phyloP scores from a whole-genome alignment of 2,329 filamentous ascomycete genomes.

The Thelonectria olida region DNA sequence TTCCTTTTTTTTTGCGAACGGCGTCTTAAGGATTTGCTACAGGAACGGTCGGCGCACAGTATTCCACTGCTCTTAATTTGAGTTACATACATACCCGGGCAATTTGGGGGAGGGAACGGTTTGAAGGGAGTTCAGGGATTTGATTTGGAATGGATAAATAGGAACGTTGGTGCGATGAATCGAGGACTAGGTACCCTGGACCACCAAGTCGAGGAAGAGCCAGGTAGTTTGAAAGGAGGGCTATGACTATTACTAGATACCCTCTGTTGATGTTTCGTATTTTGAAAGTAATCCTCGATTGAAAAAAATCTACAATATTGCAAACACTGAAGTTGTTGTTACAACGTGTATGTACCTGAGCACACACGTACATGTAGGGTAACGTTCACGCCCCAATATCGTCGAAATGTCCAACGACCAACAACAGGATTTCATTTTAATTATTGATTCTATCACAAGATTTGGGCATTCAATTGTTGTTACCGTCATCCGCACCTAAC shows the following conservation, averaged over 20 bases:
- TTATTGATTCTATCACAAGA: no score
- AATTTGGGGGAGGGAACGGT: slow-evolving; percentile 22
- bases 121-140: slow-evolving; percentile 37
- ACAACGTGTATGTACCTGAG: neutral
- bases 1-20: slow-evolving; percentile 23
- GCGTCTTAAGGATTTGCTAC: slow-evolving; percentile 33
- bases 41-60: slow-evolving; percentile 12
- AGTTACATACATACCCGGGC: slow-evolving; percentile 38
- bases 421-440: no score
- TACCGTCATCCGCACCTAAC: no score
- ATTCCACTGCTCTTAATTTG: slow-evolving; percentile 30
- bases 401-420: no score
- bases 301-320: slow-evolving; percentile 10
- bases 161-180: slow-evolving; percentile 27
- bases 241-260: slow-evolving; percentile 35
- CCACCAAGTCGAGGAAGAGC: slow-evolving; percentile 17
- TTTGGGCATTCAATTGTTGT: no score
- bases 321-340: neutral
- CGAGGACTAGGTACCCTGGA: slow-evolving; percentile 27
- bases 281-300: slow-evolving; percentile 26
- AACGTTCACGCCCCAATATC: neutral
- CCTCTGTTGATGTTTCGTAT: slow-evolving; percentile 29
- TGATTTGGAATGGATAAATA: slow-evolving; percentile 38
- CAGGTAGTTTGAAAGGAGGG: slow-evolving; percentile 13
- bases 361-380: no score